Base-by-base conservation (phyloP, 495 filamentous ascomycete genomes). In the Lophiotrema nucula region DNA sequence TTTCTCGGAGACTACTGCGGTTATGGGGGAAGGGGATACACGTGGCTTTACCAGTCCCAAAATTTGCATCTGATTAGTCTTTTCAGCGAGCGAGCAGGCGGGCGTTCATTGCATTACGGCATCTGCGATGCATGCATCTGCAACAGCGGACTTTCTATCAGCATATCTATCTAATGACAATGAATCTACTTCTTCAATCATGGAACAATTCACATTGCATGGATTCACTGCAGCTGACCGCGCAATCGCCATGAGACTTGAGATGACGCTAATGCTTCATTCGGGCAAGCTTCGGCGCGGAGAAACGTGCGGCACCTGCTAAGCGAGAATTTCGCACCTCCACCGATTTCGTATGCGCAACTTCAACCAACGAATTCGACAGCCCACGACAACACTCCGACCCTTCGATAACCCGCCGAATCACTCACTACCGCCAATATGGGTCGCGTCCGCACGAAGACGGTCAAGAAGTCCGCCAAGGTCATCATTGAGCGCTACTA, bases 391-490 rank as follows among this genome's bases (percentile, higher is more conserved):
- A 16, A 43, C 38, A 50, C 37, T n/a, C 49, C 8, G 24, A 48
- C 22, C 22, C 16, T 41, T 45, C 35, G 16, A 35, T 18, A 39
- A 19, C 54, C n/a, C 41, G 8, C 56, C 26, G 21, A n/a, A n/a
- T n/a, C n/a, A n/a, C 41, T 27, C 38, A 62, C 19, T 21, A 81
- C 80, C 84, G 87, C 77, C 80, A 92, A 84, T 74, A 93, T 95
- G 90, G 90, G 90, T 89, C 90, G 90, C 79, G 90, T 96, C 81
- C 85, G 90, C 69, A 96, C 90, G 67, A 96, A 84, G 89, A 99
- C 95, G 68, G 93, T 97, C 76, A 97, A 99, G 87, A 93, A 96
- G 82, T 97, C 92, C 78, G 92, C 95, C 79, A 97, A 97, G 87
- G 90, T 97, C 83, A 90, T 97, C 79, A 97, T 98, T 21, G 53